Evolutionary conservation across 2,329 filamentous ascomycete species (phyloP).

Genomic region (Penicillium fuscoglaucum): DNA sequence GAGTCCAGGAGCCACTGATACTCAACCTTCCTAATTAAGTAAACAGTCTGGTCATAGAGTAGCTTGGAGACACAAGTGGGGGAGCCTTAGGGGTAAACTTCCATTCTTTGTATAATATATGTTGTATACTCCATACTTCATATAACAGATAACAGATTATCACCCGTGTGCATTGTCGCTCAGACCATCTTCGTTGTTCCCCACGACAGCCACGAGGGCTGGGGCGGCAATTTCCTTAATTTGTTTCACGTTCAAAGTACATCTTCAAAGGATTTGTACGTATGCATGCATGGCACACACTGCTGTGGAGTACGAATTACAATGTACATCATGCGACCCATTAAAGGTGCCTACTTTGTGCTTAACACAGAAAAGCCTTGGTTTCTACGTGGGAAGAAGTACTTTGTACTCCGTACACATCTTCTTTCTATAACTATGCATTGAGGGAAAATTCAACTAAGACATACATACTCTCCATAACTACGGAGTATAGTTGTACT

Average conservation of each 20-base stretch:
- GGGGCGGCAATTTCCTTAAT: neutral
- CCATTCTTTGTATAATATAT: neutral
- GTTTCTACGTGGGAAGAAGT: neutral
- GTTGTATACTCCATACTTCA: neutral
- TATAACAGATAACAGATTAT: neutral
- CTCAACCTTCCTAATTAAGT: conserved; percentile 3
- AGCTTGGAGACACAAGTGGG: neutral
- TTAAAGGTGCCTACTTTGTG: neutral
- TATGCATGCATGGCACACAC: neutral
- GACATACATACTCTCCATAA: neutral
- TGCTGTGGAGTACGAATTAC: neutral
- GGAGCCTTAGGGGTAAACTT: neutral
- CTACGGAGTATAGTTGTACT: too few species aligned
- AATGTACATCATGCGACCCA: neutral
- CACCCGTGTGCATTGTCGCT: neutral
- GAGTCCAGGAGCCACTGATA: neutral
- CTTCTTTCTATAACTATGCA: neutral
- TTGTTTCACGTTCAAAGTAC: neutral
- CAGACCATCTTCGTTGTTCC: neutral
- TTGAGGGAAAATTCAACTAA: neutral
- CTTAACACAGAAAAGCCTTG: neutral
- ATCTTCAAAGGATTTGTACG: neutral
- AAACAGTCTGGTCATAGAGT: neutral
- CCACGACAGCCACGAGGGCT: neutral
- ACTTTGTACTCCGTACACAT: neutral